Evolutionary conservation across 2,329 filamentous ascomycete species (phyloP).

Genomic region (Colletotrichum horii): DNA sequence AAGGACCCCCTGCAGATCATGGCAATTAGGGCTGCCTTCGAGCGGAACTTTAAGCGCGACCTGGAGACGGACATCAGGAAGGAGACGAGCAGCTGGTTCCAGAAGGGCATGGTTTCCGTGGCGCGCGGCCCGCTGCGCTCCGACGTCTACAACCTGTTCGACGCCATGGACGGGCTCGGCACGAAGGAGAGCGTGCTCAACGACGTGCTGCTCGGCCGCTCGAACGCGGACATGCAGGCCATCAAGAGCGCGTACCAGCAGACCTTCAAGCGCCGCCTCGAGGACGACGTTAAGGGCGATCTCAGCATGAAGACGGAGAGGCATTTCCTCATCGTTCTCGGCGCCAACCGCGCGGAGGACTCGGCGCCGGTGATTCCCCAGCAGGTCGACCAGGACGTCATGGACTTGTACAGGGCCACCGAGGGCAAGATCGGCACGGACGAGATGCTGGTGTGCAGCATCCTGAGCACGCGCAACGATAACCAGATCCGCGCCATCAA

Average conservation of each 20-base stretch:
- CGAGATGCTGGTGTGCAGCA: constrained; percentile 77
- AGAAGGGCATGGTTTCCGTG: constrained; percentile 75
- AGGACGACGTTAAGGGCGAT: constrained; percentile 76
- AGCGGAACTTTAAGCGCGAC: constrained; percentile 67
- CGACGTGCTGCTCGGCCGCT: constrained; percentile 81
- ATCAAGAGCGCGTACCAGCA: constrained; percentile 82
- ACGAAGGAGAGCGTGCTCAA: constrained; percentile 89
- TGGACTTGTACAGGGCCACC: constrained; percentile 78
- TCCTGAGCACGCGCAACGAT: constrained; percentile 78
- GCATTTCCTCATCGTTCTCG: constrained; percentile 83
- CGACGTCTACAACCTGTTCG: constrained; percentile 73
- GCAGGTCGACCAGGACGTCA: constrained; percentile 76
- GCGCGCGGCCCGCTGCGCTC: constrained; percentile 79
- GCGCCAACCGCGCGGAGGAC: constrained; percentile 79
- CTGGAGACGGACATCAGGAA: constrained; percentile 77
- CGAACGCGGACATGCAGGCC: constrained; percentile 85
- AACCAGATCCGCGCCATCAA: constrained; percentile 84
- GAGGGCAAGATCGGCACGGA: constrained; percentile 77
- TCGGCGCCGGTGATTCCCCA: constrained; percentile 74
- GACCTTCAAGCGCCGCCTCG: constrained; percentile 69
- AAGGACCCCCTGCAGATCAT: constrained; percentile 82
- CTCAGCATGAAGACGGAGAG: constrained; percentile 85
- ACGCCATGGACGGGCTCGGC: constrained; percentile 78
- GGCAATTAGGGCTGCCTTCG: constrained; percentile 70
- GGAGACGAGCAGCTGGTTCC: constrained; percentile 78